Evolutionary conservation across 2,329 filamentous ascomycete genomes (phyloP).

Genomic region (Hirsutella minnesotensis): DNA sequence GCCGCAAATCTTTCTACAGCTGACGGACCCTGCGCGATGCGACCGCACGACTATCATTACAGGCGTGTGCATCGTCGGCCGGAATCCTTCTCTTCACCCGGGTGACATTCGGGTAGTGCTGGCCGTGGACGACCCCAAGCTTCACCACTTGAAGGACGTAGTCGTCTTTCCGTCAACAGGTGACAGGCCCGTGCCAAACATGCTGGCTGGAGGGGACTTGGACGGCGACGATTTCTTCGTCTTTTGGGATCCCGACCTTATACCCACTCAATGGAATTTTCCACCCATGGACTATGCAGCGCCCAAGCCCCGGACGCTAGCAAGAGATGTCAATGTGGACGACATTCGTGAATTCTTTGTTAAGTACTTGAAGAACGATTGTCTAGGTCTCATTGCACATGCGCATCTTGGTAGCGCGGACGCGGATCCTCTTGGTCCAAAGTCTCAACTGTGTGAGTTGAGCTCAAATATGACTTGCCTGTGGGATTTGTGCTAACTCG

Average conservation of each 20-base stretch:
- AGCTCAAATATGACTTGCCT: not conserved
- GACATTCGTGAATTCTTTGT: constrained; percentile 83
- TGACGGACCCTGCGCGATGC: constrained; percentile 46
- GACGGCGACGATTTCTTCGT: constrained; percentile 95
- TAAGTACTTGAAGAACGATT: constrained; percentile 84
- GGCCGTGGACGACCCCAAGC: constrained; percentile 62
- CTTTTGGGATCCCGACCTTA: constrained; percentile 71
- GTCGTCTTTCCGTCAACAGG: constrained; percentile 79
- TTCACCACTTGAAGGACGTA: constrained; percentile 71
- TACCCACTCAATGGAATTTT: constrained; percentile 59
- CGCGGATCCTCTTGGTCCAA: constrained; percentile 60
- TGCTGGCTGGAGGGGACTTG: constrained; percentile 92
- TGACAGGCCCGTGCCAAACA: constrained; percentile 75
- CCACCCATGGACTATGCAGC: constrained; percentile 67
- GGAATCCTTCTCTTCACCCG: constrained; percentile 88
- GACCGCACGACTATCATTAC: constrained; percentile 52
- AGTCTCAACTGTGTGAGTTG: constrained; percentile 51
- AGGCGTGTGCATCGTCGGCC: constrained; percentile 71
- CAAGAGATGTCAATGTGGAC: constrained; percentile 52
- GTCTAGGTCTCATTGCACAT: constrained; percentile 65
- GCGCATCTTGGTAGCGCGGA: constrained; percentile 57
- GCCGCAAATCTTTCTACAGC: constrained; percentile 82
- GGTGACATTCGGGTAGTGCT: constrained; percentile 83
- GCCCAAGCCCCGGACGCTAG: constrained; percentile 40
- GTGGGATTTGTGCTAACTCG: not conserved